Evolutionary conservation across 2,329 filamentous ascomycete genomes (phyloP), one percentile per base, ranked within the genome.

Genomic region (Leptographium flavum): DNA sequence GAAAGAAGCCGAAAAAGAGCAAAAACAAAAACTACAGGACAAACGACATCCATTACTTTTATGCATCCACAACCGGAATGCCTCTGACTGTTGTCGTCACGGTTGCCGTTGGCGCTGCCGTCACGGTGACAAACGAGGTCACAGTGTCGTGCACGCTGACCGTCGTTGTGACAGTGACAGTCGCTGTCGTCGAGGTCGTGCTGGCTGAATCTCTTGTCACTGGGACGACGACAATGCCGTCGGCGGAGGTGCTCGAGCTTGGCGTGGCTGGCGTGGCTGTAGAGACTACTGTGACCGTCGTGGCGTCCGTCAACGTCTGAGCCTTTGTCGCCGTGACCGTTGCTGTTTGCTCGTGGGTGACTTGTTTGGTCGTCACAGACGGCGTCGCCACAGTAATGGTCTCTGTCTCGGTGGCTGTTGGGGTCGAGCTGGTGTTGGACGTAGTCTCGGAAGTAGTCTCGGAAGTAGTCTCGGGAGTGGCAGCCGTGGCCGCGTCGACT

Each of bases 61-160:
- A 37, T 14, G 35, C 17, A 4, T 19, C 25, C 9, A 43, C 13
- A 28, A 45, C 39, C 14, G 22, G 39, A 25, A n/a, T n/a, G n/a
- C n/a, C n/a, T n/a, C n/a, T n/a, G n/a, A 46, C 40, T 2, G 36
- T n/a, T 11, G 42, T 44, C 22, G 37, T 41, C 9, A 36, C 41
- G 7, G 50, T 45, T 39, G 32, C 38, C 4, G 47, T 51, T 1
- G 17, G 23, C n/a, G 46, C 41, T 8, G 40, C 32, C 14, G 46
- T 47, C n/a, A 44, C 27, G 1, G 43, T 47, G 1, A 42, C 5
- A 35, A 47, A 11, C 37, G 42, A n/a, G 39, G 47, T 51, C 33
- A 50, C 48, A 0, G 50, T 52, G 42, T 50, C 49, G 46, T 50
- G 46, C 33, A 50, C 39, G 28, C 32, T 49, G 14, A 46, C 39